phyloP scores from a whole-genome alignment of 2,329 filamentous ascomycete genomes.

The Keithomyces neogunnii region DNA sequence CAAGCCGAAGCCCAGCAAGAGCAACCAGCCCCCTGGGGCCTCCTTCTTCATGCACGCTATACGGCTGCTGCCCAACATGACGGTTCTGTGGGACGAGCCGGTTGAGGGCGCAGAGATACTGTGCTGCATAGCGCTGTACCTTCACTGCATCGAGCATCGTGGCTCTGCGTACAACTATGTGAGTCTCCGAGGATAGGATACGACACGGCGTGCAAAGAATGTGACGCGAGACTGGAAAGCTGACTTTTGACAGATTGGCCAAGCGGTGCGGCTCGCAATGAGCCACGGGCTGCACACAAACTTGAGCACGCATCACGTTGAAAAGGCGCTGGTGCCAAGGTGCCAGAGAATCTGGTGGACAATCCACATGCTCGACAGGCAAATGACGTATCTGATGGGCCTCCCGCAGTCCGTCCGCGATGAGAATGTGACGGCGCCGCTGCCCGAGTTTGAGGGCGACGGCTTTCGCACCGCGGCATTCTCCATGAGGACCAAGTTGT shows the following conservation, averaged over 20 bases:
- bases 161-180: slow-evolving; percentile 37
- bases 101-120: slow-evolving; percentile 39
- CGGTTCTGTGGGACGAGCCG: slow-evolving; percentile 31
- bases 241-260: slow-evolving; percentile 31
- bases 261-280: slow-evolving; percentile 41
- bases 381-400: slow-evolving; percentile 46
- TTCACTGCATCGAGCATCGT: slow-evolving; percentile 41
- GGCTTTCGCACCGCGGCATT: slow-evolving; percentile 18
- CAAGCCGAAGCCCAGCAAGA: slow-evolving; percentile 19
- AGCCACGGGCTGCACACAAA: slow-evolving; percentile 43
- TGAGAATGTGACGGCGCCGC: slow-evolving; percentile 38
- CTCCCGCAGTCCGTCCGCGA: slow-evolving; percentile 39
- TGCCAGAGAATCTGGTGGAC: slow-evolving; percentile 47
- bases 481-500: slow-evolving; percentile 24
- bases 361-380: slow-evolving; percentile 41
- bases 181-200: slow-evolving; percentile 9
- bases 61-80: slow-evolving; percentile 32
- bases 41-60: slow-evolving; percentile 38
- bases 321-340: slow-evolving; percentile 31
- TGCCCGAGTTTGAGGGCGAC: slow-evolving; percentile 21
- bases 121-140: slow-evolving; percentile 42
- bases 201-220: too few species aligned
- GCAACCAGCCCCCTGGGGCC: slow-evolving; percentile 33
- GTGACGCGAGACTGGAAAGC: not conserved
- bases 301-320: slow-evolving; percentile 34